Evolutionary conservation across 345 rosid species (phyloP), one percentile per base, ranked within the genome.

Genomic region (Excoecaria agallocha): DNA sequence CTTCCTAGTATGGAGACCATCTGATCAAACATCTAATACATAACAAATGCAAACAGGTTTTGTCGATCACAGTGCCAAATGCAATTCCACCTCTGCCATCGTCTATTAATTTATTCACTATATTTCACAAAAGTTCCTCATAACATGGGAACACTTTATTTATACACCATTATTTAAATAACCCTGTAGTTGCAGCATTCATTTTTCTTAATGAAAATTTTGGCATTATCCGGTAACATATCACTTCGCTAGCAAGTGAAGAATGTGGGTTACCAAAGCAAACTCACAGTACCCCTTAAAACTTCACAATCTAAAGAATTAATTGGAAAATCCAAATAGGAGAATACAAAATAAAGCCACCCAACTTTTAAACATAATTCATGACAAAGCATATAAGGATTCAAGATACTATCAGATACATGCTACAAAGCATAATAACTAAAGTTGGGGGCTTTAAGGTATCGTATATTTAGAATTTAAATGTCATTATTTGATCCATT

Each of bases 21-120:
- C 43, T 39, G 35, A 66, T 25, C 46, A 69, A 59, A 38, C 37
- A 19, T 69, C 24, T 19, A n/a, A 52, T 24, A 49, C 13, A 78
- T 43, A 68, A 30, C 16, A 74, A 25, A 66, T 38, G 48, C 22
- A 46, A 6, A 58, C 69, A 12, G 38, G 17, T 15, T 22, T 8
- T 59, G 5, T 50, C 48, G 48, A 59, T 75, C 58, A 17, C 10
- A 49, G 6, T 17, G 4, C 46, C 15, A 45, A 17, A 25, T 17
- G 16, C 19, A 41, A 15, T 20, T 65, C 48, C 16, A 39, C 59
- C 48, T 13, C 54, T 54, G 22, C 19, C 48, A n/a, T 12, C 56
- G 56, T 55, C 48, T 30, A 66, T 59, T n/a, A 70, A n/a, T 50
- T 69, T 43, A 37, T 16, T 38, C 15, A 13, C 6, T 72, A 22